Evolutionary conservation across 1,284 basidiomycete genomes (phyloP).

Genomic region (Cystobasidiaceae sp.): DNA sequence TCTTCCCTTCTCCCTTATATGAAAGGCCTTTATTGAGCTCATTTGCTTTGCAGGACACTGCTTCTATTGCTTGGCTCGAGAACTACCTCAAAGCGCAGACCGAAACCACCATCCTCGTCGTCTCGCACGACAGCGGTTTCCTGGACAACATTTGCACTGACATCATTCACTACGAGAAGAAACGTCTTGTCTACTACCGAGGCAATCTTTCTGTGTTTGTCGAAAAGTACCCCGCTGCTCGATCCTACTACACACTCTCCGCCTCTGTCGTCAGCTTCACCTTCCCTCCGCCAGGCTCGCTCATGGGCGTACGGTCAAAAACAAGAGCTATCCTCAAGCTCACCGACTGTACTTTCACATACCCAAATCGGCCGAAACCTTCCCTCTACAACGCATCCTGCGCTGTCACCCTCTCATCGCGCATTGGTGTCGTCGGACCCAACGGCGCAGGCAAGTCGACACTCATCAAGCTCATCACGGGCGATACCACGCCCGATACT

Average conservation of each 20-base stretch:
- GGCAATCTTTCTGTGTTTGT: constrained; percentile 87
- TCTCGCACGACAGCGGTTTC: constrained; percentile 98
- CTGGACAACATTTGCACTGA: constrained; percentile 95
- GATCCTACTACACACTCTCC: constrained; percentile 94
- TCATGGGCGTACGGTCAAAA: constrained; percentile 96
- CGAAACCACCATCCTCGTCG: constrained; percentile 84
- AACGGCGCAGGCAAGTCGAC: constrained; percentile 94
- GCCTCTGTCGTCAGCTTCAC: constrained; percentile 93
- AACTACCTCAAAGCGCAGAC: constrained; percentile 75
- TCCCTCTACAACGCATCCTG: constrained; percentile 85
- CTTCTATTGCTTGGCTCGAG: constrained; percentile 90
- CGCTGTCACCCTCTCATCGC: constrained; percentile 71
- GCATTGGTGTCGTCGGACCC: constrained; percentile 48
- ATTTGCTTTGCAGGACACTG: constrained; percentile 55
- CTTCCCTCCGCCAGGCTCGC: constrained; percentile 90
- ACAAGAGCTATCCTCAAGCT: constrained; percentile 96
- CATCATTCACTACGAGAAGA: constrained; percentile 95
- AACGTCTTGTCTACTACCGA: constrained; percentile 89
- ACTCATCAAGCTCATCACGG: constrained; percentile 93
- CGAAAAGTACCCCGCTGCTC: constrained; percentile 83
- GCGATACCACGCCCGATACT: constrained; percentile 87
- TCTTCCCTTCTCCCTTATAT: constrained; percentile 27
- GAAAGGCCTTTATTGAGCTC: constrained; percentile 15
- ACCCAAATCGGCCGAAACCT: constrained; percentile 77
- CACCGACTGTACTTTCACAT: constrained; percentile 86